Conservation (phyloP, 495 filamentous ascomycete genomes). For the Hypoxylon trugodes region DNA sequence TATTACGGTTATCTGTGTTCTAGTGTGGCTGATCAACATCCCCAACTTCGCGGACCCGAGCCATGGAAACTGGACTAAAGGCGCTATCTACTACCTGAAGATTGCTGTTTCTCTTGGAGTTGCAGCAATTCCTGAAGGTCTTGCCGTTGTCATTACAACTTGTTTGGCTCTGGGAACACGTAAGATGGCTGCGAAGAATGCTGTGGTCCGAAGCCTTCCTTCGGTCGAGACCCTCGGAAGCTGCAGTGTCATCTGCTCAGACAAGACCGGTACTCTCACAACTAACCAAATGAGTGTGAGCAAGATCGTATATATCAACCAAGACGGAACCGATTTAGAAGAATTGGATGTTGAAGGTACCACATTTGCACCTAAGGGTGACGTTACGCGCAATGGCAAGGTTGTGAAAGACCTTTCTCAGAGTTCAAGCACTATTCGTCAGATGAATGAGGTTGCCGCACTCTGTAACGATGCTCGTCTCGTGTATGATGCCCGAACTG, state of each 20-base stretch:
- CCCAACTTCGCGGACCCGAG: constrained; percentile 94
- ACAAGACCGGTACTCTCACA: constrained; percentile 98
- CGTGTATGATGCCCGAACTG: constrained; percentile 78
- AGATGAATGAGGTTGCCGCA: constrained; percentile 87
- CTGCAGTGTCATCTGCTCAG: constrained; percentile 99
- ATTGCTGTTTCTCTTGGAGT: constrained; percentile 99
- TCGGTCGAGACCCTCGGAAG: constrained; percentile 98
- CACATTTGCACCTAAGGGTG: constrained; percentile 87
- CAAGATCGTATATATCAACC: constrained; percentile 84
- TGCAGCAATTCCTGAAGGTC: constrained; percentile 95
- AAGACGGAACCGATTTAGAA: constrained; percentile 76
- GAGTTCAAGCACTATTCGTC: constrained; percentile 78
- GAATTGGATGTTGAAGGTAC: constrained; percentile 93
- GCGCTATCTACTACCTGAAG: constrained; percentile 99
- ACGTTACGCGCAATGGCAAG: constrained; percentile 72
- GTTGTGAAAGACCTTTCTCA: constrained; percentile 71
- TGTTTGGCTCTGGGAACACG: constrained; percentile 94
- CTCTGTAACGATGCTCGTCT: constrained; percentile 89
- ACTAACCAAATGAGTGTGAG: constrained; percentile 99
- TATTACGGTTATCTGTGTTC: constrained; percentile 93
- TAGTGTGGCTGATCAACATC: constrained; percentile 99
- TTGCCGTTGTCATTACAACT: constrained; percentile 97
- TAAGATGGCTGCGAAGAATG: constrained; percentile 98
- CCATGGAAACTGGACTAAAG: constrained; percentile 95
- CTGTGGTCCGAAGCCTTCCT: constrained; percentile 92